A percentile compares a stretch with the other conserved stretches of the same genome.
These are phyloP conservation scores for Ensete glaucum DNA, from an alignment of 176 grass and related monocot genomes.

Conservation along the genomic window DNA sequence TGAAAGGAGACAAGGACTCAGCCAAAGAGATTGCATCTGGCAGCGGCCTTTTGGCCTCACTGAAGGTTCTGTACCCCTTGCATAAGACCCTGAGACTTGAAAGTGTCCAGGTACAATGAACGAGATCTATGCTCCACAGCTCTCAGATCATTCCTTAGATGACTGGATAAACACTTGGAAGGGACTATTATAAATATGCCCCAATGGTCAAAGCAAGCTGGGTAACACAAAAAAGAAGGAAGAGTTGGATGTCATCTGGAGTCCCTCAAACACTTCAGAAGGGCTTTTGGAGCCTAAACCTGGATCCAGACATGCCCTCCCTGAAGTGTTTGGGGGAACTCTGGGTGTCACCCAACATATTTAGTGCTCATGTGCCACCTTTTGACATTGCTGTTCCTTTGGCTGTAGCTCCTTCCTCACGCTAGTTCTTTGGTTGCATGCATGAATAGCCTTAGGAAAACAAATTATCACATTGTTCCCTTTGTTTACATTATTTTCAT, in stretches of 20 bases:
- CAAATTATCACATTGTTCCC: not conserved
- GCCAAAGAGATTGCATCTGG: not conserved
- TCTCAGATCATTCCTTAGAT: not conserved
- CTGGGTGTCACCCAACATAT: not conserved
- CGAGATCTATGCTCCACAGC: not conserved
- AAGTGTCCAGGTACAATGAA: not conserved
- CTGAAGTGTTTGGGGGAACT: constrained; percentile 5
- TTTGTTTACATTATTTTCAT: not conserved
- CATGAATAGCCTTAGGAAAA: not conserved
- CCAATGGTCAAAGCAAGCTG: not conserved
- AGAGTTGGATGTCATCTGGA: constrained; percentile 6
- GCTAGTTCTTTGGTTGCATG: not conserved
- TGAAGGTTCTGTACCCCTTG: not conserved
- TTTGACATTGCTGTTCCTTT: not conserved
- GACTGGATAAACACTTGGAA: not conserved
- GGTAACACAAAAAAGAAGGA: not conserved
- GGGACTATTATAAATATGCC: not conserved
- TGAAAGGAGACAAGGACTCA: constrained; percentile 1
- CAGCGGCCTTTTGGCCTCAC: not conserved
- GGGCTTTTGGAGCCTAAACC: not conserved
- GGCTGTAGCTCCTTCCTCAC: not conserved
- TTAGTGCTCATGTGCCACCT: not conserved
- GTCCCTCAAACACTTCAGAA: constrained; percentile 2
- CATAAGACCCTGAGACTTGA: not conserved
- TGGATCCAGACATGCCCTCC: not conserved